These are phyloP conservation scores for Mortierella sp. DNA, from an alignment of 371 early-diverging fungal species.

Conservation along the genomic window DNA sequence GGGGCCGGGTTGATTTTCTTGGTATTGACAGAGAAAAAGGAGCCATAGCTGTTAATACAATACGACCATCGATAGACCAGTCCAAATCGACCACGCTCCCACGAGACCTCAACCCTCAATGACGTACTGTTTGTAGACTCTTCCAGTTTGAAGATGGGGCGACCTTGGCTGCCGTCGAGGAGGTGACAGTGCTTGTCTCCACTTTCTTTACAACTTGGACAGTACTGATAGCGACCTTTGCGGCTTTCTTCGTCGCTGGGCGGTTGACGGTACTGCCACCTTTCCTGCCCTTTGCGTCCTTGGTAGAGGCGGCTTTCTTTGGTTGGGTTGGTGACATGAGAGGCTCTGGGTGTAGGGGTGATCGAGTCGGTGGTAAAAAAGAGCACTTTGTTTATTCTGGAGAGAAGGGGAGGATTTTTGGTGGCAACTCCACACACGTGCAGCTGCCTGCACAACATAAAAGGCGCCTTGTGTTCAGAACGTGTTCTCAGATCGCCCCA, in stretches of 20 bases:
- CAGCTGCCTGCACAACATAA: no score
- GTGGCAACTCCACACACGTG: neutral
- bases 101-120: constrained; percentile 1
- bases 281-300: constrained; percentile 14
- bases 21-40: constrained; percentile 7
- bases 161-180: constrained; percentile 47
- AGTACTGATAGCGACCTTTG: constrained; percentile 9
- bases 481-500: constrained; percentile 5
- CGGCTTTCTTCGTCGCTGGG: constrained; percentile 22
- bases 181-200: constrained; percentile 16
- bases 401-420: no score
- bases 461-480: neutral
- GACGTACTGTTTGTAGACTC: constrained; percentile 41
- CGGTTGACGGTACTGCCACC: constrained; percentile 4
- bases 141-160: constrained; percentile 71
- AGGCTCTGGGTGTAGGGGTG: neutral
- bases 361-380: neutral
- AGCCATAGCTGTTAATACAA: no score
- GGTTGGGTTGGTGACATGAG: constrained; percentile 17
- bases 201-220: constrained; percentile 12
- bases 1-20: constrained; percentile 52
- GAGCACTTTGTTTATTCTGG: constrained; percentile 6
- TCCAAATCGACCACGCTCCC: no score
- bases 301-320: constrained; percentile 20
- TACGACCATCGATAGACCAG: no score